A percentile compares a stretch with the other conserved stretches of the same genome.
phyloP scores from a whole-genome alignment of 2,329 filamentous ascomycete species.

The Dactylella cylindrospora region DNA sequence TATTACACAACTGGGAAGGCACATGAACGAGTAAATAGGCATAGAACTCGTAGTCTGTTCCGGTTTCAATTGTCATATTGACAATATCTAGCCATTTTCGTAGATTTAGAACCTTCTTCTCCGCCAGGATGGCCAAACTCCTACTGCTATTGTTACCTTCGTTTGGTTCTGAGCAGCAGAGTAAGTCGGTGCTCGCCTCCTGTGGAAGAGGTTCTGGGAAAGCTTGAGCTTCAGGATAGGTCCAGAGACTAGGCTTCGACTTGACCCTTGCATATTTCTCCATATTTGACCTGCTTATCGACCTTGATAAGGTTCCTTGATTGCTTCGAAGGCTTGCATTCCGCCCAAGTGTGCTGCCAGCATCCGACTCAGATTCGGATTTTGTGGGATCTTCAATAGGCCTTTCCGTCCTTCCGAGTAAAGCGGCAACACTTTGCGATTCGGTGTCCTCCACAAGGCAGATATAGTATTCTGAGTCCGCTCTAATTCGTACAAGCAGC shows the following conservation, averaged over 20 bases:
- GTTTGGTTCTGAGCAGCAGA: slow-evolving; percentile 55
- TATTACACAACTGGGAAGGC: slow-evolving; percentile 84
- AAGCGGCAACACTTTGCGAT: slow-evolving; percentile 69
- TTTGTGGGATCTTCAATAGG: slow-evolving; percentile 53
- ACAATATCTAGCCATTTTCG: slow-evolving; percentile 75
- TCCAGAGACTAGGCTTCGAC: slow-evolving; percentile 58
- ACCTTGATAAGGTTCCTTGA: slow-evolving; percentile 47
- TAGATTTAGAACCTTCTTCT: slow-evolving; percentile 60
- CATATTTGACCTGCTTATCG: slow-evolving; percentile 50
- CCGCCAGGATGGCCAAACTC: slow-evolving; percentile 46
- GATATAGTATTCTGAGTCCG: slow-evolving; percentile 76
- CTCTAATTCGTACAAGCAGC: slow-evolving; percentile 76
- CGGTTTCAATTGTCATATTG: slow-evolving; percentile 69
- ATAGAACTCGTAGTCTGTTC: slow-evolving; percentile 86
- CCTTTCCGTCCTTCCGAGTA: slow-evolving; percentile 66
- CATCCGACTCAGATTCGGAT: slow-evolving; percentile 39
- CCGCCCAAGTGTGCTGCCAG: slow-evolving; percentile 22
- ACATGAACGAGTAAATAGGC: slow-evolving; percentile 85
- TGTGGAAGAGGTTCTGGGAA: slow-evolving; percentile 59
- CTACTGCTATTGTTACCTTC: slow-evolving; percentile 34
- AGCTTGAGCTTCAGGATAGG: slow-evolving; percentile 59
- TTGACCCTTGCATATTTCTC: slow-evolving; percentile 51
- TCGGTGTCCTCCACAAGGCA: slow-evolving; percentile 71
- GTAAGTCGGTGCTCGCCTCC: slow-evolving; percentile 57
- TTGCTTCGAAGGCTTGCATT: slow-evolving; percentile 42